Evolutionary conservation across 495 filamentous ascomycete genomes (phyloP).

Genomic region (Penicillium roqueforti): DNA sequence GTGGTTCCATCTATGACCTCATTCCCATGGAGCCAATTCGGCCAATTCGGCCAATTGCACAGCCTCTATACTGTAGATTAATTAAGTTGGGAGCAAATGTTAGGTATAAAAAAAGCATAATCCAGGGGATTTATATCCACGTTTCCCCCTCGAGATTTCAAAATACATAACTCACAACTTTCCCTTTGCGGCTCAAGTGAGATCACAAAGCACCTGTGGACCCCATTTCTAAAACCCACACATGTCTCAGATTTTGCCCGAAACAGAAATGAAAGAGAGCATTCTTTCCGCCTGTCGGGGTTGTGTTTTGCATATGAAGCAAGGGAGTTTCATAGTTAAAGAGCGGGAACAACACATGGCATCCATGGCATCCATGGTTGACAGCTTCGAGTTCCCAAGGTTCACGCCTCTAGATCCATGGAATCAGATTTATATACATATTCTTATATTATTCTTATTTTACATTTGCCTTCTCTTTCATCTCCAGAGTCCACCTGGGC

Average conservation of each 20-base stretch:
- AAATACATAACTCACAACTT: background rate
- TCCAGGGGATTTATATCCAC: background rate
- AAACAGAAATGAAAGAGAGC: background rate
- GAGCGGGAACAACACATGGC: background rate
- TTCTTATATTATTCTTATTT: background rate
- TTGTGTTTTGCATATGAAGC: constrained; percentile 1
- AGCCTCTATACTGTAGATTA: background rate
- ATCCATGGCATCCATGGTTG: constrained; percentile 11
- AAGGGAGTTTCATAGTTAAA: constrained; percentile 5
- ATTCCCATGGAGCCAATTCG: background rate
- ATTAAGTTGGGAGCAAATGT: background rate
- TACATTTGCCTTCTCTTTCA: background rate
- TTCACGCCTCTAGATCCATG: constrained; percentile 10
- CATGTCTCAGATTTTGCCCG: background rate
- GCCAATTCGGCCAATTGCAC: background rate
- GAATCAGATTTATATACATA: background rate
- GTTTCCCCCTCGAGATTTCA: background rate
- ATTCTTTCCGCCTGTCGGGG: background rate
- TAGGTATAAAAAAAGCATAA: background rate
- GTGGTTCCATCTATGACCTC: background rate
- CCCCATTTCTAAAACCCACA: background rate
- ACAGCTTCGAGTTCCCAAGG: constrained; percentile 6
- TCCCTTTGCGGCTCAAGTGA: background rate
- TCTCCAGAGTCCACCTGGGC: no score
- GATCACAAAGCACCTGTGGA: background rate